A percentile compares a stretch with the other conserved stretches of the same genome.
phyloP scores from a whole-genome alignment of 192 early-diverging fungal species.

The Podochytrium sp. region DNA sequence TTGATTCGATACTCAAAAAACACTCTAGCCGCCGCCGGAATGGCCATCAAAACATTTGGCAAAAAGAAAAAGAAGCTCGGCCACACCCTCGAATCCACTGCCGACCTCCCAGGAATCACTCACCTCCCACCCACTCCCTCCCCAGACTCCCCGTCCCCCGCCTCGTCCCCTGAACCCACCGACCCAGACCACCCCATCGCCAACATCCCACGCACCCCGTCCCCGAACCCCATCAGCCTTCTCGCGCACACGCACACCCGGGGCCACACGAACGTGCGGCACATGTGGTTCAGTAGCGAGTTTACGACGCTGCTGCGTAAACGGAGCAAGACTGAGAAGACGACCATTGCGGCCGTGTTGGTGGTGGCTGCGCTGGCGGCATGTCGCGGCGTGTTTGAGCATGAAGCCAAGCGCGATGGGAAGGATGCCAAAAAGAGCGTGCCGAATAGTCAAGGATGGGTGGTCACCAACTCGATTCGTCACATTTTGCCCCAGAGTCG shows the following conservation, averaged over 20 bases:
- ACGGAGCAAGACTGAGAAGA: constrained; percentile 35
- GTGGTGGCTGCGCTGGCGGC: constrained; percentile 51
- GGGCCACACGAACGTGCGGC: constrained; percentile 33
- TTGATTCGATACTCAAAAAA: background rate
- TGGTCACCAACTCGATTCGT: constrained; percentile 47
- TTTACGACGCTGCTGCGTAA: constrained; percentile 39
- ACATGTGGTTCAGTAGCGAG: constrained; percentile 34
- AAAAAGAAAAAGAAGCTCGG: constrained; percentile 20
- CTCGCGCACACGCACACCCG: background rate
- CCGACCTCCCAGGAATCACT: background rate
- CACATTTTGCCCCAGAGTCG: constrained; percentile 50
- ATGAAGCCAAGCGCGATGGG: constrained; percentile 20
- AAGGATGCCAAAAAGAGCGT: constrained; percentile 29
- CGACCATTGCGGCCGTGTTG: constrained; percentile 48
- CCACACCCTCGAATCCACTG: background rate
- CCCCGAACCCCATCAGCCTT: background rate
- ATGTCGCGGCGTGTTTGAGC: constrained; percentile 32
- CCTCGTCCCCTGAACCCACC: background rate
- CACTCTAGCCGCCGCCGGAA: constrained; percentile 27
- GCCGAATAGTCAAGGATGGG: constrained; percentile 53
- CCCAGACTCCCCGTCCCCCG: constrained; percentile 1
- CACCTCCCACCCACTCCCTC: background rate
- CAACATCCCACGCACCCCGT: background rate
- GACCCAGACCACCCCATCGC: constrained; percentile 6
- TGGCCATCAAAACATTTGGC: constrained; percentile 28